A percentile compares a stretch with the other conserved stretches of the same genome.
Conservation (phyloP, 345 rosid species). For the Camelina sativa region DNA sequence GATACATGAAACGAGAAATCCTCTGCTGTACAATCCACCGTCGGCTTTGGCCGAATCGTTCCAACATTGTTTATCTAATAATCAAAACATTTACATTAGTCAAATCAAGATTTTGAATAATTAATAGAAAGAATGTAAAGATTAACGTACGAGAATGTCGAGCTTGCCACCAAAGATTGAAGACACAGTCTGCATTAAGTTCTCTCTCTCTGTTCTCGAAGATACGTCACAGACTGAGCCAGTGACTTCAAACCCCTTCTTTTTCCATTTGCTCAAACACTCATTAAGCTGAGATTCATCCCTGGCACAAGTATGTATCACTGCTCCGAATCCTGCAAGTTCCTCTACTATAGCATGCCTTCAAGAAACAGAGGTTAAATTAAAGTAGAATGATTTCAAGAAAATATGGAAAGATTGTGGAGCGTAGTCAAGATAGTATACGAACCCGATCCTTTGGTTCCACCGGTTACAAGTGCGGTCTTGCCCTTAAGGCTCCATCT, state of each 20-base stretch:
- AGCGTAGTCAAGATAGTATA: background rate
- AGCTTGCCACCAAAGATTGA: slow-evolving; percentile 56
- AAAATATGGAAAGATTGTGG: background rate
- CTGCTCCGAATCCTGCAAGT: slow-evolving; percentile 65
- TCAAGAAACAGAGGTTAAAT: background rate
- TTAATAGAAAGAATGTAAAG: background rate
- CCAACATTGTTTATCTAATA: slow-evolving; percentile 63
- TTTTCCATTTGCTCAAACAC: slow-evolving; percentile 54
- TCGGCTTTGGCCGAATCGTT: slow-evolving; percentile 48
- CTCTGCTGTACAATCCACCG: slow-evolving; percentile 52
- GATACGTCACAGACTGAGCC: slow-evolving; percentile 58
- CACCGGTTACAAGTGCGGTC: slow-evolving; percentile 74
- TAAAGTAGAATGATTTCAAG: background rate
- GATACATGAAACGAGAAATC: slow-evolving; percentile 53
- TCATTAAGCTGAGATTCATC: slow-evolving; percentile 56
- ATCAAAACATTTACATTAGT: slow-evolving; percentile 1
- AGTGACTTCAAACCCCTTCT: slow-evolving; percentile 53
- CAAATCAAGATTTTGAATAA: background rate
- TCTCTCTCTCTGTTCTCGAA: slow-evolving; percentile 43
- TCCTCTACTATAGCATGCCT: slow-evolving; percentile 74
- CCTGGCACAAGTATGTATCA: slow-evolving; percentile 73
- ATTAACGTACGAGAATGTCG: slow-evolving; percentile 55
- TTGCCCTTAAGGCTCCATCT: slow-evolving; percentile 74
- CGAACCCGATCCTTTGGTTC: slow-evolving; percentile 68
- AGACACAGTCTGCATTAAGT: slow-evolving; percentile 53